Evolutionary conservation across 2,329 filamentous ascomycete genomes (phyloP).

Genomic region (Myrmaecium sp.): DNA sequence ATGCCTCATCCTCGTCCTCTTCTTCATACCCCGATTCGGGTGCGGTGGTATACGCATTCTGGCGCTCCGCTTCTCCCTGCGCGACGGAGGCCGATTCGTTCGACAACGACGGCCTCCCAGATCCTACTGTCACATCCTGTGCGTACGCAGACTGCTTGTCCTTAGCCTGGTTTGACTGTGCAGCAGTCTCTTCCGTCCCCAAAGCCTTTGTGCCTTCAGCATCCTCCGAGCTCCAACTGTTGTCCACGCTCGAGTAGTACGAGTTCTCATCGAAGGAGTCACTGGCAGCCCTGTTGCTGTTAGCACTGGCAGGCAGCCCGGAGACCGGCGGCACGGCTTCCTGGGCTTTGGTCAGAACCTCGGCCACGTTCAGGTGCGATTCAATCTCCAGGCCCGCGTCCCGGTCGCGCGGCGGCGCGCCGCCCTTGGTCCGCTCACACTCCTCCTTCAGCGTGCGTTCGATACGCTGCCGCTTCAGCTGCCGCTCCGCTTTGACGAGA

Average conservation of each 20-base stretch:
- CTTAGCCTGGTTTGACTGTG: conserved; percentile 3
- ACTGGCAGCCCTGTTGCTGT: conserved; percentile 47
- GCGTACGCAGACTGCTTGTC: background rate
- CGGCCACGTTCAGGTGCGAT: conserved; percentile 24
- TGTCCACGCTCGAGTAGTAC: conserved; percentile 82
- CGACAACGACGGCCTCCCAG: background rate
- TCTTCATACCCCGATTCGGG: too few relatives aligned
- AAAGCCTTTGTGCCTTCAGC: conserved; percentile 13
- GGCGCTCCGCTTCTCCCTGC: too few relatives aligned
- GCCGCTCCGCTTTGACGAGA: conserved; percentile 64
- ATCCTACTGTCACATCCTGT: background rate
- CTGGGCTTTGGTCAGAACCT: conserved; percentile 40
- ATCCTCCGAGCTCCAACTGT: conserved; percentile 52
- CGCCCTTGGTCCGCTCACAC: conserved; percentile 44
- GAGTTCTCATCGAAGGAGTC: conserved; percentile 87
- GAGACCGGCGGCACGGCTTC: conserved; percentile 54
- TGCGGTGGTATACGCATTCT: too few relatives aligned
- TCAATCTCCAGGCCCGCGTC: conserved; percentile 31
- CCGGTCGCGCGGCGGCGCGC: conserved; percentile 29
- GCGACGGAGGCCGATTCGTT: conserved; percentile 1
- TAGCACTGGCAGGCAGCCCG: conserved; percentile 35
- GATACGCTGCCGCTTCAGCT: conserved; percentile 63
- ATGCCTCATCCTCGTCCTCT: conserved; percentile 23
- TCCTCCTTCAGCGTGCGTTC: conserved; percentile 66
- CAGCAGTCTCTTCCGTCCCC: conserved; percentile 14